A percentile compares a stretch with the other conserved stretches of the same genome.
Evolutionary conservation across 805 yeast species (phyloP).

Genomic region (Geotrichum ghanense): DNA sequence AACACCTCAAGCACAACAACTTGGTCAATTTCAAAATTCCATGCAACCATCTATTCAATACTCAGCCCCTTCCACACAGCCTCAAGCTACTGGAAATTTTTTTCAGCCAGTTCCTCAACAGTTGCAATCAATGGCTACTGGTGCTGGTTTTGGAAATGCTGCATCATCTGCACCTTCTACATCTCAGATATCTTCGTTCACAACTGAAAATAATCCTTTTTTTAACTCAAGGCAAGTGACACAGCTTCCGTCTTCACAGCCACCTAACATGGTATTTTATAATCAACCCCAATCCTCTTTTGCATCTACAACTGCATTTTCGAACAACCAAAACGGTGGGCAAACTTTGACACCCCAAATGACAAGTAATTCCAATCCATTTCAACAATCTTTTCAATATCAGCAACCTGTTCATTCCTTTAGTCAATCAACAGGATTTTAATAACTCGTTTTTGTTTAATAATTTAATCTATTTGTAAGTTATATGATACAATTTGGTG

Average conservation of each 20-base stretch:
- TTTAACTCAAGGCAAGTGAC: neutral
- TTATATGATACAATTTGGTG: too few relatives aligned
- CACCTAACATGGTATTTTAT: neutral
- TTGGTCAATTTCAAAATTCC: neutral
- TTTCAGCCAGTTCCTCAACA: neutral
- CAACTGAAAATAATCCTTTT: neutral
- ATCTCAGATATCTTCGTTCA: too few relatives aligned
- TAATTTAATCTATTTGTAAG: too few relatives aligned
- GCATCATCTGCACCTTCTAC: neutral
- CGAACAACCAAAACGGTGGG: too few relatives aligned
- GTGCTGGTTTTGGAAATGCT: neutral
- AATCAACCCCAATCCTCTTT: neutral
- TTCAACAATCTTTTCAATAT: neutral
- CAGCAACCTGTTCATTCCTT: neutral
- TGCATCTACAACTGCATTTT: too few relatives aligned
- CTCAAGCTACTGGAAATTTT: neutral
- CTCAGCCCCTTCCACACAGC: too few relatives aligned
- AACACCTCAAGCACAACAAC: neutral
- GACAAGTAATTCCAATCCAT: too few relatives aligned
- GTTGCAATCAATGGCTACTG: neutral
- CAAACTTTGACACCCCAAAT: too few relatives aligned
- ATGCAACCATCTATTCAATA: neutral
- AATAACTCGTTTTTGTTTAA: too few relatives aligned
- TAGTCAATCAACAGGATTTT: neutral
- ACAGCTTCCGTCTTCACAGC: neutral